Evolutionary conservation across 495 filamentous ascomycete genomes (phyloP).

Genomic region (Podospora anserina): DNA sequence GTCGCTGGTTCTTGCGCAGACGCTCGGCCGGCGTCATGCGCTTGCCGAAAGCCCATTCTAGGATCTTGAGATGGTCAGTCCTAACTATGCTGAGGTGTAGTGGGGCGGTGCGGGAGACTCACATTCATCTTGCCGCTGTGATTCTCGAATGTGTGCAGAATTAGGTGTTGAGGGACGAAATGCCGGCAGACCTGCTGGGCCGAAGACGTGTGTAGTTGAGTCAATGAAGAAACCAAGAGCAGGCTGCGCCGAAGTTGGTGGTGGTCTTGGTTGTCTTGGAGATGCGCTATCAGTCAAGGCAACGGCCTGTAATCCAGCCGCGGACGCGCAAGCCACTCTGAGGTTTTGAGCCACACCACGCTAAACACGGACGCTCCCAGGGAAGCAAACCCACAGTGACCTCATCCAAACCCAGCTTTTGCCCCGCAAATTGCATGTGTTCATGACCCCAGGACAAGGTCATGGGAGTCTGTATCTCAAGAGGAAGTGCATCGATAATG

Average conservation of each 20-base stretch:
- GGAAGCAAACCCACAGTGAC: slow-evolving; percentile 9
- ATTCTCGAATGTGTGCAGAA: background rate
- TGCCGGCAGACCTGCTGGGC: background rate
- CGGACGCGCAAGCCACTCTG: background rate
- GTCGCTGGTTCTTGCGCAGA: slow-evolving; percentile 92
- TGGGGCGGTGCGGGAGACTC: slow-evolving; percentile 14
- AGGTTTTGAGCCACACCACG: slow-evolving; percentile 3
- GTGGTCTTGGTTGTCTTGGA: slow-evolving; percentile 1
- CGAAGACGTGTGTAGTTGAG: background rate
- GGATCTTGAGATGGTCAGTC: slow-evolving; percentile 56
- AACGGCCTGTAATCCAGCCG: background rate
- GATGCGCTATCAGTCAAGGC: slow-evolving; percentile 5
- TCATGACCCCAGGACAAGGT: background rate
- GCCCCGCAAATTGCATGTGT: slow-evolving; percentile 6
- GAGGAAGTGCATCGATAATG: background rate
- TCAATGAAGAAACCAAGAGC: background rate
- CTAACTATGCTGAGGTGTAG: background rate
- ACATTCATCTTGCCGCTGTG: slow-evolving; percentile 36
- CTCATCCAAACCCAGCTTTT: slow-evolving; percentile 6
- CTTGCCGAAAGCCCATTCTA: slow-evolving; percentile 98
- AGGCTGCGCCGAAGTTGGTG: background rate
- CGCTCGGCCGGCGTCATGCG: slow-evolving; percentile 97
- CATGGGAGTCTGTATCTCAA: background rate
- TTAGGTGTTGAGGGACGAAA: background rate
- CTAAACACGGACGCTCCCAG: background rate